Evolutionary conservation across 768 basidiomycete species (phyloP).

Genomic region (Termitomyces sp.): DNA sequence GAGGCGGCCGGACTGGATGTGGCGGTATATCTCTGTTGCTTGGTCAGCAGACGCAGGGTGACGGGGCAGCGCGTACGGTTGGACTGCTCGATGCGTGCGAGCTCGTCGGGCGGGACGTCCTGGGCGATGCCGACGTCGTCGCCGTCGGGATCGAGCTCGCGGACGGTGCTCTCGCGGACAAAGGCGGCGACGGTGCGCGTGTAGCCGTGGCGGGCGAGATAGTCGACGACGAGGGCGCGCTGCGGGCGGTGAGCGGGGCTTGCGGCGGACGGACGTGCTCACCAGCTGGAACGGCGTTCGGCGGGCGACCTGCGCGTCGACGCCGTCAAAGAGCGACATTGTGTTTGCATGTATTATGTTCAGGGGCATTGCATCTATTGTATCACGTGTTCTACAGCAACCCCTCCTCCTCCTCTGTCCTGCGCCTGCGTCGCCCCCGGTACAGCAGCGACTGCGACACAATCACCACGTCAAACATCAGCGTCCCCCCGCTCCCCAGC

Average conservation of each 20-base stretch:
- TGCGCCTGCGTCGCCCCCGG: slow-evolving; percentile 36
- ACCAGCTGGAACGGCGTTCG: slow-evolving; percentile 46
- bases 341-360: slow-evolving; percentile 9
- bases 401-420: slow-evolving; percentile 48
- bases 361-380: no score
- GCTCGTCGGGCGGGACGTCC: slow-evolving; percentile 33
- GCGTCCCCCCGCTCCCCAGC: slow-evolving; percentile 88
- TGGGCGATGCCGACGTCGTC: slow-evolving; percentile 48
- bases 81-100: slow-evolving; percentile 48
- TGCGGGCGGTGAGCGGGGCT: slow-evolving; percentile 23
- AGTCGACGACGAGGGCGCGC: slow-evolving; percentile 72
- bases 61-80: slow-evolving; percentile 41
- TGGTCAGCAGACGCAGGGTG: not conserved
- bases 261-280: slow-evolving; percentile 10
- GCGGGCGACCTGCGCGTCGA: slow-evolving; percentile 21
- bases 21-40: slow-evolving; percentile 58
- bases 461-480: slow-evolving; percentile 91
- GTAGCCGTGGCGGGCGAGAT: slow-evolving; percentile 73
- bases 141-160: slow-evolving; percentile 66
- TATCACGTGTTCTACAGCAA: slow-evolving; percentile 26
- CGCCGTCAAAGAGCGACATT: slow-evolving; percentile 1
- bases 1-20: slow-evolving; percentile 75
- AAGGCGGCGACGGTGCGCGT: slow-evolving; percentile 71
- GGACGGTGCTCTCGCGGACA: slow-evolving; percentile 55
- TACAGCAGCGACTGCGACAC: slow-evolving; percentile 85